Conservation (phyloP, 129 eudicot genomes). For the Escallonia herrerae region DNA sequence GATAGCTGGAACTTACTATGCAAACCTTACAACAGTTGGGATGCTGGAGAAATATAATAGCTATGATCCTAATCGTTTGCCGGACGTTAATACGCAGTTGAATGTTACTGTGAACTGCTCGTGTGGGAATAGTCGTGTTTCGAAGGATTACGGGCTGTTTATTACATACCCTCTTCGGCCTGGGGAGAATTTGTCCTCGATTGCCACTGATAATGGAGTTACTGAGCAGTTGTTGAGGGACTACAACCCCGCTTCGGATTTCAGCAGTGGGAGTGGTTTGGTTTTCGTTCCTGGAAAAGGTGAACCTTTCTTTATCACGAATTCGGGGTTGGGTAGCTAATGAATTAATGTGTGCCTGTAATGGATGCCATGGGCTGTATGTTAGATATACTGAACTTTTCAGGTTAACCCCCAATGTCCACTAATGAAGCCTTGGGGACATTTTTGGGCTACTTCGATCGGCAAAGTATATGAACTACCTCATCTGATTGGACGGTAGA, state of each 20-base stretch:
- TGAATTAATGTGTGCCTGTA: too few relatives aligned
- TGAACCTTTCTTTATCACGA: slow-evolving; percentile 5
- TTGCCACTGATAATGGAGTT: slow-evolving; percentile 35
- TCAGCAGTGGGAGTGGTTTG: slow-evolving; percentile 39
- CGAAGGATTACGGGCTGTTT: slow-evolving; percentile 64
- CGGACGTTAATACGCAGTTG: slow-evolving; percentile 11
- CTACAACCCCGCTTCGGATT: slow-evolving; percentile 54
- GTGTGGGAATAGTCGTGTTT: slow-evolving; percentile 54
- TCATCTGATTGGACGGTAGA: too few relatives aligned
- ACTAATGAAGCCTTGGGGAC: too few relatives aligned
- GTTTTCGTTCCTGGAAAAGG: slow-evolving; percentile 75
- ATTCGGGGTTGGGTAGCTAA: too few relatives aligned
- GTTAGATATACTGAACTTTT: too few relatives aligned
- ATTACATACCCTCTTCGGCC: slow-evolving; percentile 52
- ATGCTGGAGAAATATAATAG: slow-evolving; percentile 37
- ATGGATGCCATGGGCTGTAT: too few relatives aligned
- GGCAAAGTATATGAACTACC: too few relatives aligned
- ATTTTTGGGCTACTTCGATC: too few relatives aligned
- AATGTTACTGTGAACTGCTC: slow-evolving; percentile 61
- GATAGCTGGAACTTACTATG: slow-evolving; percentile 29
- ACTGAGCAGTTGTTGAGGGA: slow-evolving; percentile 43
- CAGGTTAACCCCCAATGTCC: too few relatives aligned
- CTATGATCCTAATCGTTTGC: slow-evolving; percentile 18
- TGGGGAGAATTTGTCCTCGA: slow-evolving; percentile 48
- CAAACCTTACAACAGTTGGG: slow-evolving; percentile 45